phyloP scores from a whole-genome alignment of 768 basidiomycete species.

The Lentinula detonsa region DNA sequence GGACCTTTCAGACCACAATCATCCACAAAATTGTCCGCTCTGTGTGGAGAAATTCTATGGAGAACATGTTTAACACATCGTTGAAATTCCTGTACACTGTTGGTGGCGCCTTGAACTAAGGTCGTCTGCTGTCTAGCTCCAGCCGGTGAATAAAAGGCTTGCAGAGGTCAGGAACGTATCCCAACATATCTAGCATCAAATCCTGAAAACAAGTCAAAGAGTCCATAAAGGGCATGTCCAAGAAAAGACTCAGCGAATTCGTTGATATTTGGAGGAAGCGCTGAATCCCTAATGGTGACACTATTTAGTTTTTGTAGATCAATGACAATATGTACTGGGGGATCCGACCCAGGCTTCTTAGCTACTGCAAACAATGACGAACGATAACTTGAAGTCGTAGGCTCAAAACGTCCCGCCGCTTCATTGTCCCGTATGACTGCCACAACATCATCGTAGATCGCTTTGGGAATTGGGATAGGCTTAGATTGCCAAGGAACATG shows the following conservation, averaged over 20 bases:
- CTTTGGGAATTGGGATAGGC: neutral
- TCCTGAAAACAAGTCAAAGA: conserved; percentile 1
- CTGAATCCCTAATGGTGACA: neutral
- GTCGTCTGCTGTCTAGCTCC: conserved; percentile 10
- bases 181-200: conserved; percentile 1
- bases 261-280: neutral
- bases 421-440: neutral
- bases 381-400: neutral
- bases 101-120: conserved; percentile 8
- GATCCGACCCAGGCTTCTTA: neutral
- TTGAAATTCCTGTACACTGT: conserved; percentile 5
- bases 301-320: neutral
- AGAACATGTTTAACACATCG: neutral
- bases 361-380: neutral
- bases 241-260: conserved; percentile 1
- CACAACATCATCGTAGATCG: neutral
- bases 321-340: neutral
- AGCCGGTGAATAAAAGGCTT: conserved; percentile 6
- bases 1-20: conserved; percentile 11
- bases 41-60: neutral
- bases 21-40: conserved; percentile 14
- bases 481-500: neutral
- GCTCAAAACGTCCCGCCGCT: neutral
- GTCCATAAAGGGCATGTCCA: neutral
- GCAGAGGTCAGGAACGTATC: neutral